phyloP scores from a whole-genome alignment of 2,329 filamentous ascomycete genomes.

The Bipolaris zeicola region DNA sequence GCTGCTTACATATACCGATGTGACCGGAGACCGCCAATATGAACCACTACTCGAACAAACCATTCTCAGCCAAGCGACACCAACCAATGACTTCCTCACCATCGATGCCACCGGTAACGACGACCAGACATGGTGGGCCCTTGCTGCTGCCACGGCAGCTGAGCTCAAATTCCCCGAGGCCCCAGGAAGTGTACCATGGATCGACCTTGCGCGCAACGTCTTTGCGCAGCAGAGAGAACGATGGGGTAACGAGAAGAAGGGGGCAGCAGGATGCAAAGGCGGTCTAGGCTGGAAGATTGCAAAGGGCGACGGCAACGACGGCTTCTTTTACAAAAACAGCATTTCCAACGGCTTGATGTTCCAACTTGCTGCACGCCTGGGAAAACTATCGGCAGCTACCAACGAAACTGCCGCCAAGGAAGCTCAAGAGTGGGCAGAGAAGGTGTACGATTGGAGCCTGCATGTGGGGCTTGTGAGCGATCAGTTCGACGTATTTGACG shows the following conservation, averaged over 20 bases:
- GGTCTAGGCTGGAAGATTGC: slow-evolving; percentile 78
- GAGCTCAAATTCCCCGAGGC: slow-evolving; percentile 66
- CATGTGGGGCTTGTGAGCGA: slow-evolving; percentile 56
- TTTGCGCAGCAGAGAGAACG: slow-evolving; percentile 71
- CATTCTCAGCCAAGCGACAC: slow-evolving; percentile 31
- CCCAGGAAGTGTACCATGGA: slow-evolving; percentile 58
- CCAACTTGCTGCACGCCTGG: slow-evolving; percentile 64
- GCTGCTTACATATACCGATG: slow-evolving; percentile 49
- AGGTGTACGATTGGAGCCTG: slow-evolving; percentile 62
- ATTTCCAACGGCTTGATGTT: slow-evolving; percentile 81
- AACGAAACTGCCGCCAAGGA: slow-evolving; percentile 58
- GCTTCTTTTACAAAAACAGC: slow-evolving; percentile 80
- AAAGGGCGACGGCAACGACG: slow-evolving; percentile 65
- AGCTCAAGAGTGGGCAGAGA: slow-evolving; percentile 61
- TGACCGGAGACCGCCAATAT: slow-evolving; percentile 51
- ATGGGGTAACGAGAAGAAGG: slow-evolving; percentile 55
- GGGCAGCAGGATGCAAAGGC: slow-evolving; percentile 67
- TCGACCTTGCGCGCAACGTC: slow-evolving; percentile 69
- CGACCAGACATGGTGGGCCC: slow-evolving; percentile 75
- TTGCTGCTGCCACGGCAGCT: slow-evolving; percentile 68
- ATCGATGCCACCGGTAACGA: slow-evolving; percentile 64
- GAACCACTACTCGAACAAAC: slow-evolving; percentile 39
- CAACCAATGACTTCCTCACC: slow-evolving; percentile 48
- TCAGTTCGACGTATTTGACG: slow-evolving; percentile 60
- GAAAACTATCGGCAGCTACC: slow-evolving; percentile 70